These are phyloP conservation scores for Petunia hybrid DNA, from an alignment of 305 asterid genomes.

Conservation along the genomic window DNA sequence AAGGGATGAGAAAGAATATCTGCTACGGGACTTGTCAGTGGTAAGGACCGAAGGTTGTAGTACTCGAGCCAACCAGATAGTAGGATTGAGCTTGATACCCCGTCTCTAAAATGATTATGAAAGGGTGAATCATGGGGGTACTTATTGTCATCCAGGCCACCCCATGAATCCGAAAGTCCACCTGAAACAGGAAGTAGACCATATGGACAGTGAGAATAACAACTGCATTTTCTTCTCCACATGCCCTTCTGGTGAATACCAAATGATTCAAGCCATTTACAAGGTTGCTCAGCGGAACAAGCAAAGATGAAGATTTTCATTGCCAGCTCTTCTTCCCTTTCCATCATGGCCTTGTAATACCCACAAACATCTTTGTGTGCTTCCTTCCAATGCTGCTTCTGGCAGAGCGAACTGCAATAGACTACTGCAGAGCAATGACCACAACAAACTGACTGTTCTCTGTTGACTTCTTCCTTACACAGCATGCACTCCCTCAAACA, in stretches of 20 bases:
- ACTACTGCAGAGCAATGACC: conserved; percentile 41
- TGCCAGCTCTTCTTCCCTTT: conserved; percentile 50
- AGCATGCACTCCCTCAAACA: conserved; percentile 37
- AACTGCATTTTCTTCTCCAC: conserved; percentile 50
- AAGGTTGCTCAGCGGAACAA: conserved; percentile 43
- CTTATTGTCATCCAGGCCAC: conserved; percentile 35
- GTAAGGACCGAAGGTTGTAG: conserved; percentile 37
- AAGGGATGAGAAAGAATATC: conserved; percentile 45
- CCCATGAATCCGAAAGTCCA: conserved; percentile 42
- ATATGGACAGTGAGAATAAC: conserved; percentile 37
- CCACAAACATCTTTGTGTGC: conserved; percentile 40
- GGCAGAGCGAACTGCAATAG: conserved; percentile 45
- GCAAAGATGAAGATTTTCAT: conserved; percentile 38
- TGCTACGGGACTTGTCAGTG: conserved; percentile 43
- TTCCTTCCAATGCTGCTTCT: conserved; percentile 46
- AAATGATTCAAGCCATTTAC: conserved; percentile 47
- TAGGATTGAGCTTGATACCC: conserved; percentile 38
- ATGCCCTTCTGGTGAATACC: conserved; percentile 47
- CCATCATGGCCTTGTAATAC: conserved; percentile 50
- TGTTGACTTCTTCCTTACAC: conserved; percentile 41
- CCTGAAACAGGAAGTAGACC: conserved; percentile 41
- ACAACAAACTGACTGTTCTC: conserved; percentile 39
- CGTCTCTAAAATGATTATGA: conserved; percentile 28
- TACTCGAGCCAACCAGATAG: conserved; percentile 47
- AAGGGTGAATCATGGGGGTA: conserved; percentile 45